Percentiles rank a stretch among this genome's conserved stretches.
phyloP scores from a whole-genome alignment of 257 asterid species.

The Echium plantagineum region DNA sequence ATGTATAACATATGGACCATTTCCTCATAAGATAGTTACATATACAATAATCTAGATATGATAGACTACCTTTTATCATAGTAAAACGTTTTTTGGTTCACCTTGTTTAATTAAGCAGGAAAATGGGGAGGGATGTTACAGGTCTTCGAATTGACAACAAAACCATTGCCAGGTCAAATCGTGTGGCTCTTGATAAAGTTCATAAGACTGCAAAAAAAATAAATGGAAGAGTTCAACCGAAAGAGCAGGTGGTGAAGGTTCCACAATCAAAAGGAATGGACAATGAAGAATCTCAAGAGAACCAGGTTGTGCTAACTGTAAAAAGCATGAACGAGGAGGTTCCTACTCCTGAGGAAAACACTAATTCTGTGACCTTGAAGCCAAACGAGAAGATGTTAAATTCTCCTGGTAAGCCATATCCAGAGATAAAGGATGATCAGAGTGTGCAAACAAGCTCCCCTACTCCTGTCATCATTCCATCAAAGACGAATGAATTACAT shows the following conservation, averaged over 20 bases:
- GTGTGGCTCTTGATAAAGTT: constrained; percentile 21
- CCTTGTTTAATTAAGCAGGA: constrained; percentile 20
- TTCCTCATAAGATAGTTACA: neutral
- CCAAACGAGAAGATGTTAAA: constrained; percentile 32
- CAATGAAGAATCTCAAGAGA: constrained; percentile 27
- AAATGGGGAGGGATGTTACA: constrained; percentile 48
- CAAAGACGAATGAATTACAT: constrained; percentile 23
- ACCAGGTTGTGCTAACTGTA: constrained; percentile 47
- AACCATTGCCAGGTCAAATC: constrained; percentile 29
- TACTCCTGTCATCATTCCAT: constrained; percentile 26
- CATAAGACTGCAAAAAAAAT: constrained; percentile 27
- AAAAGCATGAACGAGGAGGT: constrained; percentile 40
- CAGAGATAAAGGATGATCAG: constrained; percentile 33
- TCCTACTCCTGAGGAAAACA: constrained; percentile 28
- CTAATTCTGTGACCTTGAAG: constrained; percentile 39
- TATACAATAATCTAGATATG: neutral
- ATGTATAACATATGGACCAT: constrained; percentile 1
- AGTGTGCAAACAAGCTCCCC: constrained; percentile 19
- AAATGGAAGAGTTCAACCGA: constrained; percentile 20
- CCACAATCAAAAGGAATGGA: constrained; percentile 16
- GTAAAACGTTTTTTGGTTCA: constrained; percentile 4
- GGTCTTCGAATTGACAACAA: constrained; percentile 35
- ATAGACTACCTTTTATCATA: constrained; percentile 1
- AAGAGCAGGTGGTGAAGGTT: constrained; percentile 23
- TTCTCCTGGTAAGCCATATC: constrained; percentile 33